A percentile compares a stretch with the other conserved stretches of the same genome.
These are phyloP conservation scores for Candida sp. DNA, from an alignment of 1,139 yeast genomes.

Conservation along the genomic window DNA sequence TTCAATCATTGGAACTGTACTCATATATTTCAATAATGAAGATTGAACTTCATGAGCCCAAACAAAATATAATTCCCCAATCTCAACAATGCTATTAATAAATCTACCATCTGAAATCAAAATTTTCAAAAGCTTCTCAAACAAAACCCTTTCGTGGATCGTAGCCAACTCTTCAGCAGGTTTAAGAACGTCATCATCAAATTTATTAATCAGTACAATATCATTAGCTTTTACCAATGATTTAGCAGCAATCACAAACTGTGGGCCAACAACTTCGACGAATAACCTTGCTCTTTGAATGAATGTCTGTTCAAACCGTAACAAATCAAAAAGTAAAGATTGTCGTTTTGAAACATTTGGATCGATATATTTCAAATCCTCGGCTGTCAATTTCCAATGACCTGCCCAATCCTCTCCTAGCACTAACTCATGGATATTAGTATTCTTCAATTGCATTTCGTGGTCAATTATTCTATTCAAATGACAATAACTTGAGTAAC, in stretches of 20 bases:
- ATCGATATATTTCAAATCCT: conserved; percentile 52
- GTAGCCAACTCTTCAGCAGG: conserved; percentile 62
- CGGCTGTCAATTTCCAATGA: conserved; percentile 66
- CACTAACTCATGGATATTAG: conserved; percentile 34
- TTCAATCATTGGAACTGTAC: conserved; percentile 32
- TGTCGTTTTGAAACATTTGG: conserved; percentile 62
- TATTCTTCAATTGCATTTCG: conserved; percentile 28
- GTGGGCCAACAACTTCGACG: conserved; percentile 46
- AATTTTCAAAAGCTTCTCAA: conserved; percentile 48
- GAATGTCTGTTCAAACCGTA: conserved; percentile 73
- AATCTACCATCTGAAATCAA: conserved; percentile 60
- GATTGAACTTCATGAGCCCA: conserved; percentile 54
- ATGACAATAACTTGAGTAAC: conserved; percentile 38
- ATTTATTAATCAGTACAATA: conserved; percentile 37
- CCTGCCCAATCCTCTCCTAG: conserved; percentile 67
- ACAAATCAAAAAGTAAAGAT: conserved; percentile 73
- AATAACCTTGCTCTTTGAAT: conserved; percentile 68
- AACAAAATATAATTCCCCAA: conserved; percentile 60
- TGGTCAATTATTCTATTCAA: conserved; percentile 36
- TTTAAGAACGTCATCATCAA: conserved; percentile 57
- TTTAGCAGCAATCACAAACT: conserved; percentile 47
- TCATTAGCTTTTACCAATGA: conserved; percentile 31
- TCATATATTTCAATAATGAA: conserved; percentile 60
- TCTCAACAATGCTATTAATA: conserved; percentile 45
- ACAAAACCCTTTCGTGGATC: conserved; percentile 52